Conservation (phyloP, 164 flowering plant species). For the Warburgia ugandensis region DNA sequence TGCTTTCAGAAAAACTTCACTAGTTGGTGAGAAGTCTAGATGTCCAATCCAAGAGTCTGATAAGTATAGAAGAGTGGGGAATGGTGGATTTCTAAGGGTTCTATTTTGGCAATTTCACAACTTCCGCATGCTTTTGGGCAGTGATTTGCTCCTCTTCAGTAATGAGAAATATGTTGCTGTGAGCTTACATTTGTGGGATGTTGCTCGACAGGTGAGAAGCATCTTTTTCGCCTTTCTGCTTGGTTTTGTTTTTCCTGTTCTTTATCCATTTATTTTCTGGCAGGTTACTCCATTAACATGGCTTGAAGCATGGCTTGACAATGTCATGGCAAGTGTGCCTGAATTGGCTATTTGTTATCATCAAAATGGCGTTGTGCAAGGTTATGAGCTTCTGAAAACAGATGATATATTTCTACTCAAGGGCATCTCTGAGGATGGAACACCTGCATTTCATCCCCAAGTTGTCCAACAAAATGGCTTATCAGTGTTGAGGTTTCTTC, state of each 20-base stretch:
- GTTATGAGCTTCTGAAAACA: slow-evolving; percentile 92
- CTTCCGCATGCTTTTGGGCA: slow-evolving; percentile 92
- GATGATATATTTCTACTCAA: slow-evolving; percentile 84
- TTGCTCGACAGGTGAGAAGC: slow-evolving; percentile 22
- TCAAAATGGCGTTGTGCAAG: slow-evolving; percentile 87
- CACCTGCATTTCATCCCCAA: slow-evolving; percentile 93
- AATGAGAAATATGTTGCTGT: slow-evolving; percentile 91
- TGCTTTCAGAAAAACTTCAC: slow-evolving; percentile 53
- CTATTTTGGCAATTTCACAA: slow-evolving; percentile 95
- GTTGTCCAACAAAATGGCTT: slow-evolving; percentile 97
- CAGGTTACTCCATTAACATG: slow-evolving; percentile 91
- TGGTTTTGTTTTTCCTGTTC: background rate
- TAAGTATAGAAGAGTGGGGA: slow-evolving; percentile 50
- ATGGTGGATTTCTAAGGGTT: slow-evolving; percentile 66
- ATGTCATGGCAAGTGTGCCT: slow-evolving; percentile 97
- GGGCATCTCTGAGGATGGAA: slow-evolving; percentile 90
- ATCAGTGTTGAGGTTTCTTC: slow-evolving; percentile 88
- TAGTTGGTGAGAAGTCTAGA: slow-evolving; percentile 64
- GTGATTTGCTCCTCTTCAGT: slow-evolving; percentile 91
- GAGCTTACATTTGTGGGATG: slow-evolving; percentile 97
- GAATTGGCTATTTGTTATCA: slow-evolving; percentile 98
- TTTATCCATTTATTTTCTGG: slow-evolving; percentile 6
- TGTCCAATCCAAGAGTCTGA: slow-evolving; percentile 75
- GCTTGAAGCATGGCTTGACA: slow-evolving; percentile 99
- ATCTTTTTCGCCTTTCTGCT: background rate